These are phyloP conservation scores for Fistulifera solaris DNA, from an alignment of 108 stramenopile species.

Conservation along the genomic window DNA sequence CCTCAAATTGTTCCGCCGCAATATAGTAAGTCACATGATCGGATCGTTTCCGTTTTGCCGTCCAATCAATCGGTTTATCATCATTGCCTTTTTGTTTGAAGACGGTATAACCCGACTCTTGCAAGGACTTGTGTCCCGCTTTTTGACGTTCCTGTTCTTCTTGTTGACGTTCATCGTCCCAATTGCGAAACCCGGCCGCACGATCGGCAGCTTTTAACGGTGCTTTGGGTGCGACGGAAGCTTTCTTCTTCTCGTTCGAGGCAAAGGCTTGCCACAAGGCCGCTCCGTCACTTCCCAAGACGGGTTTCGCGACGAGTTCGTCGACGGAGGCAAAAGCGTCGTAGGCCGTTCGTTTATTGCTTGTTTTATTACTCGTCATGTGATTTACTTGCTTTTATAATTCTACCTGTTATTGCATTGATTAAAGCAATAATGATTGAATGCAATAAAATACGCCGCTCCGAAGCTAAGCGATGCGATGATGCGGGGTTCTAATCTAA, in stretches of 20 bases:
- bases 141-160: conserved; percentile 51
- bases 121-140: conserved; percentile 8
- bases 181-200: conserved; percentile 48
- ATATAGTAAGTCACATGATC: conserved; percentile 61
- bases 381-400: no score
- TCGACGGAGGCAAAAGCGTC: conserved; percentile 74
- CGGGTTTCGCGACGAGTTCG: conserved; percentile 63
- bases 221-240: conserved; percentile 45
- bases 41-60: conserved; percentile 50
- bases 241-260: neutral
- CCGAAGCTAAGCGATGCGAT: no score
- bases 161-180: conserved; percentile 57
- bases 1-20: conserved; percentile 45
- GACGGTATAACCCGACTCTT: conserved; percentile 24
- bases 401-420: no score
- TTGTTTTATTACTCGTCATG: no score
- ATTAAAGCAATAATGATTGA: no score
- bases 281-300: conserved; percentile 75
- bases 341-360: no score
- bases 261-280: conserved; percentile 63
- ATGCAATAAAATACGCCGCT: no score
- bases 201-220: conserved; percentile 66
- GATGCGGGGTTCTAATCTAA: no score
- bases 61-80: conserved; percentile 38
- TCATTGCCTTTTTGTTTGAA: conserved; percentile 29